Evolutionary conservation across 2,329 filamentous ascomycete species (phyloP).

Genomic region (Fusarium xyrophilum): DNA sequence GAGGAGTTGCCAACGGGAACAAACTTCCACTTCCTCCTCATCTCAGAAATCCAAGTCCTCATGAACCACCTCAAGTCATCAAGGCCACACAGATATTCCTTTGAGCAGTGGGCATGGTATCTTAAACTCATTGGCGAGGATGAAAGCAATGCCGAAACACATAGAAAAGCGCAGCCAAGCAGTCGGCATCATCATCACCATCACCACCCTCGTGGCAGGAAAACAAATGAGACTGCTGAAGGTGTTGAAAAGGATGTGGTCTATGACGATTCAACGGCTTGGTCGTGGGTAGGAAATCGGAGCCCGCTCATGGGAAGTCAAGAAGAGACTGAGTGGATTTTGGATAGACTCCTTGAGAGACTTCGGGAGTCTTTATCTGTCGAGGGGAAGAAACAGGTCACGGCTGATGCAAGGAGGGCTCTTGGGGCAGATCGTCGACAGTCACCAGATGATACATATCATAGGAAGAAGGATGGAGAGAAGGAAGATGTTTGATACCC

Average conservation of each 20-base stretch:
- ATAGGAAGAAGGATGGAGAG: not conserved
- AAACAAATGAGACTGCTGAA: not conserved
- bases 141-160: slow-evolving; percentile 58
- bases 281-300: slow-evolving; percentile 76
- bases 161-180: slow-evolving; percentile 51
- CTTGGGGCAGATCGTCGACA: slow-evolving; percentile 12
- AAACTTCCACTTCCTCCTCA: slow-evolving; percentile 70
- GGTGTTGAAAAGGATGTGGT: slow-evolving; percentile 17
- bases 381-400: slow-evolving; percentile 28
- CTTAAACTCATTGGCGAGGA: slow-evolving; percentile 77
- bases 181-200: slow-evolving; percentile 24
- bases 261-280: slow-evolving; percentile 48
- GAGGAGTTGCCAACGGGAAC: slow-evolving; percentile 52
- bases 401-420: slow-evolving; percentile 1
- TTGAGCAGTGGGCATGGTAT: slow-evolving; percentile 87
- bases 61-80: slow-evolving; percentile 66
- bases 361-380: slow-evolving; percentile 51
- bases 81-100: slow-evolving; percentile 71
- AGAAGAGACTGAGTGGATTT: slow-evolving; percentile 75
- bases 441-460: not conserved
- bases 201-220: not conserved
- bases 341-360: slow-evolving; percentile 66
- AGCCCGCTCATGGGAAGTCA: slow-evolving; percentile 74
- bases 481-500: slow-evolving; percentile 1
- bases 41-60: slow-evolving; percentile 73